These are phyloP conservation scores for Akebia trifoliata DNA, from an alignment of 164 flowering plant species.

Conservation along the genomic window DNA sequence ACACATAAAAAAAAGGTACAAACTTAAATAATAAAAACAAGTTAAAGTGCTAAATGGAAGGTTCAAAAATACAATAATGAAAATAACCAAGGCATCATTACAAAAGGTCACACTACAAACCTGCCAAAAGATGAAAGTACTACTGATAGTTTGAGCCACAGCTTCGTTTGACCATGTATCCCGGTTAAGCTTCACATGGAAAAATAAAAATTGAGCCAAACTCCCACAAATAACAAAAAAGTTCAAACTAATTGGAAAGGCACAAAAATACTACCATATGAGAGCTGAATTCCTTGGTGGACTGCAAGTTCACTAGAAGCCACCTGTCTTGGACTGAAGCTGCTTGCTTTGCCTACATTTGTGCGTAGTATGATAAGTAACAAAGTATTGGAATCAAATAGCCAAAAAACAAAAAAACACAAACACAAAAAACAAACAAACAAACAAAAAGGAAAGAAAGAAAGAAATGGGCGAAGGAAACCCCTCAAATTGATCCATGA, in stretches of 20 bases:
- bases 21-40: too few relatives aligned
- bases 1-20: too few relatives aligned
- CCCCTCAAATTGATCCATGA: too few relatives aligned
- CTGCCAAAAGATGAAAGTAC: constrained; percentile 98
- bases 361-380: background rate
- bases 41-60: too few relatives aligned
- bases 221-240: background rate
- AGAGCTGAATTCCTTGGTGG: constrained; percentile 90
- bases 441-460: too few relatives aligned
- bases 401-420: background rate
- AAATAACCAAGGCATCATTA: too few relatives aligned
- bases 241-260: background rate
- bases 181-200: constrained; percentile 65
- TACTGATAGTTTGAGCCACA: constrained; percentile 77
- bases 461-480: too few relatives aligned
- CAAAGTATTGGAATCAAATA: background rate
- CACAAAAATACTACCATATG: constrained; percentile 57
- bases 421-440: background rate
- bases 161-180: constrained; percentile 99
- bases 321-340: constrained; percentile 74
- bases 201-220: constrained; percentile 11
- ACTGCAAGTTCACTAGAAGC: constrained; percentile 88
- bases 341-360: constrained; percentile 72
- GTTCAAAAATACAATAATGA: too few relatives aligned
- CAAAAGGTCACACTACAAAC: constrained; percentile 37